These are phyloP conservation scores for Aureobasidium musti DNA, from an alignment of 2,329 filamentous ascomycete genomes.

Conservation along the genomic window DNA sequence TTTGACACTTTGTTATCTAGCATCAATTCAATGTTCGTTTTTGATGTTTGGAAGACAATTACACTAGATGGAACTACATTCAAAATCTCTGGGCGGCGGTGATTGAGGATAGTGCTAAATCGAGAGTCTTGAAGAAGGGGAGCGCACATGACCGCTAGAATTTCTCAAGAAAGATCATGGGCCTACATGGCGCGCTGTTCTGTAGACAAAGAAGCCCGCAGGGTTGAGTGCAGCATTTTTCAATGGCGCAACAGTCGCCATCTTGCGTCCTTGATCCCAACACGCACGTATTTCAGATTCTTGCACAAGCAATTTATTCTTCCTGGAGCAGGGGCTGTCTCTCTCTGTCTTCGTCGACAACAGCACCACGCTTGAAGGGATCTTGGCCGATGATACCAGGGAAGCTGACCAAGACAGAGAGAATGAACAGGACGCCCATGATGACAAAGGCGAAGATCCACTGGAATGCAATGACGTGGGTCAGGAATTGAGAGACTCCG, in stretches of 20 bases:
- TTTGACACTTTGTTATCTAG: not conserved
- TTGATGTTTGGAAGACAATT: not conserved
- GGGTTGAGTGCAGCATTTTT: not conserved
- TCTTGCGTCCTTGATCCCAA: not conserved
- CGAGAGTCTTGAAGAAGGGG: not conserved
- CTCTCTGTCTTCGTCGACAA: conserved; percentile 55
- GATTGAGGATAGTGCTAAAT: not conserved
- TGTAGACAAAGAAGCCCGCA: not conserved
- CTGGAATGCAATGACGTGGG: conserved; percentile 68
- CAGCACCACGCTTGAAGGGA: conserved; percentile 51
- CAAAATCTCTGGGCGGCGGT: not conserved
- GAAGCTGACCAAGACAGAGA: conserved; percentile 65
- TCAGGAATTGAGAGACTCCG: conserved; percentile 72
- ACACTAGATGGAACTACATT: not conserved
- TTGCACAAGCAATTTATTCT: conserved; percentile 33
- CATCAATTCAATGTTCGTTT: not conserved
- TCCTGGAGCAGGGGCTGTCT: conserved; percentile 56
- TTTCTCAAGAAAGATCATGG: not conserved
- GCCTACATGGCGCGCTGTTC: not conserved
- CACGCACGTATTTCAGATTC: not conserved
- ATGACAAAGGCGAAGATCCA: conserved; percentile 92
- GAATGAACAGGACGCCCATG: conserved; percentile 71
- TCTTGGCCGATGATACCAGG: conserved; percentile 65
- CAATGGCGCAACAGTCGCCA: not conserved
- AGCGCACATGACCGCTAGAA: not conserved